A percentile compares a stretch with the other conserved stretches of the same genome.
Conservation (phyloP, 768 basidiomycete species). For the Cystobasidiopsis lactophilus region DNA sequence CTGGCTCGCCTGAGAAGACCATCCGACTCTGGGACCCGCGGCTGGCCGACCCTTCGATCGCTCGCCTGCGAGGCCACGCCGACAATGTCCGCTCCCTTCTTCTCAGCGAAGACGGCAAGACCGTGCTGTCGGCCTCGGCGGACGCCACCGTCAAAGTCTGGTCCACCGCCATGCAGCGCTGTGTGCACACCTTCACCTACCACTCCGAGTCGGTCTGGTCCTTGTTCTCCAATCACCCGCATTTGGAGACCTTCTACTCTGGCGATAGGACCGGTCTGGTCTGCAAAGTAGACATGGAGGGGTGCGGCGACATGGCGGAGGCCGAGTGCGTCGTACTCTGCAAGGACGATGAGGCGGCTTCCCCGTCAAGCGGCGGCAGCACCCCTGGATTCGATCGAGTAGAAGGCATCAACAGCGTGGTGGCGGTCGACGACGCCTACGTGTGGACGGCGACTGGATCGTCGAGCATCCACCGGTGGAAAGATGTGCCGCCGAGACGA, state of each 20-base stretch:
- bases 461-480: slow-evolving; percentile 65
- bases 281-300: slow-evolving; percentile 75
- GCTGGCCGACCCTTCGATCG: slow-evolving; percentile 45
- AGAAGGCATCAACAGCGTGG: slow-evolving; percentile 55
- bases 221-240: slow-evolving; percentile 63
- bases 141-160: slow-evolving; percentile 70
- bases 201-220: slow-evolving; percentile 84
- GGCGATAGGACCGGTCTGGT: slow-evolving; percentile 80
- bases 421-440: slow-evolving; percentile 55
- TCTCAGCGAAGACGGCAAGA: slow-evolving; percentile 83
- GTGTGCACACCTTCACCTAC: slow-evolving; percentile 86
- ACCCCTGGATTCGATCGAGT: slow-evolving; percentile 11
- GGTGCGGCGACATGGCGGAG: slow-evolving; percentile 54
- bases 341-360: slow-evolving; percentile 30
- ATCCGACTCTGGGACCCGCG: slow-evolving; percentile 86
- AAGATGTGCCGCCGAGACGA: slow-evolving; percentile 33
- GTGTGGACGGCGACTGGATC: slow-evolving; percentile 78
- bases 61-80: slow-evolving; percentile 84
- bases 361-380: slow-evolving; percentile 23
- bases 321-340: slow-evolving; percentile 74
- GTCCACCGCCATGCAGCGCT: slow-evolving; percentile 68
- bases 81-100: slow-evolving; percentile 85
- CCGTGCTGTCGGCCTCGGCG: slow-evolving; percentile 25
- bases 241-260: slow-evolving; percentile 73
- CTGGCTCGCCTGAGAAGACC: slow-evolving; percentile 77